Conservation (phyloP, 208 protist species). For the Leishmania mexicana region DNA sequence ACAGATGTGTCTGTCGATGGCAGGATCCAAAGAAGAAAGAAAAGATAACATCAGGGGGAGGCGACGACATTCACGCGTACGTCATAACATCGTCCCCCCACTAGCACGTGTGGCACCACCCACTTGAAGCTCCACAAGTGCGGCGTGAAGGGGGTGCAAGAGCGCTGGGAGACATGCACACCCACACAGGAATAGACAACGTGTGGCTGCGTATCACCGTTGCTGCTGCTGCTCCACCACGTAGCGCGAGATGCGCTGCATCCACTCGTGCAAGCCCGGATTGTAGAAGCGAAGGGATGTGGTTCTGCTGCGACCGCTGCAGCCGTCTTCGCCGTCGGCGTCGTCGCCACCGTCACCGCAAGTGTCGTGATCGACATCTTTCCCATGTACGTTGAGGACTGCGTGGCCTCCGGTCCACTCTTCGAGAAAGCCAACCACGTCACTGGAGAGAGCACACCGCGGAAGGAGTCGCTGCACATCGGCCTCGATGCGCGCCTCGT, state of each 20-base stretch:
- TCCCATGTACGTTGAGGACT: background rate
- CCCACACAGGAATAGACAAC: background rate
- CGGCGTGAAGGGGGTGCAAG: too few relatives aligned
- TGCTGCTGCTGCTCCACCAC: slow-evolving; percentile 40
- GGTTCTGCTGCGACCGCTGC: slow-evolving; percentile 11
- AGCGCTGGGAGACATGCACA: background rate
- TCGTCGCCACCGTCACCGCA: slow-evolving; percentile 7
- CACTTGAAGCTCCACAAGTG: too few relatives aligned
- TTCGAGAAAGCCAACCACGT: slow-evolving; percentile 57
- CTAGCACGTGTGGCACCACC: background rate
- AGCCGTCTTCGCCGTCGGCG: slow-evolving; percentile 7
- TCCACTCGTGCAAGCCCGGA: slow-evolving; percentile 78
- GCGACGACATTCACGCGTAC: too few relatives aligned
- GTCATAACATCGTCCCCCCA: background rate
- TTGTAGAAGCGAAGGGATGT: slow-evolving; percentile 48
- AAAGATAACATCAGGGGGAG: too few relatives aligned
- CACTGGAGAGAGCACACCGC: slow-evolving; percentile 48
- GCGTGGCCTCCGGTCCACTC: slow-evolving; percentile 37
- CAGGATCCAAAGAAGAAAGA: too few relatives aligned
- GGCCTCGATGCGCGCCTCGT: slow-evolving; percentile 64
- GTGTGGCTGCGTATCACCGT: slow-evolving; percentile 5
- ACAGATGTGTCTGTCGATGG: too few relatives aligned
- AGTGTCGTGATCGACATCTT: background rate
- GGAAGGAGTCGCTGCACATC: slow-evolving; percentile 64
- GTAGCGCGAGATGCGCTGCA: slow-evolving; percentile 55